Evolutionary conservation across 108 stramenopile genomes (phyloP), one percentile per base, ranked within the genome.

Genomic region (Skeletonema marinoi): DNA sequence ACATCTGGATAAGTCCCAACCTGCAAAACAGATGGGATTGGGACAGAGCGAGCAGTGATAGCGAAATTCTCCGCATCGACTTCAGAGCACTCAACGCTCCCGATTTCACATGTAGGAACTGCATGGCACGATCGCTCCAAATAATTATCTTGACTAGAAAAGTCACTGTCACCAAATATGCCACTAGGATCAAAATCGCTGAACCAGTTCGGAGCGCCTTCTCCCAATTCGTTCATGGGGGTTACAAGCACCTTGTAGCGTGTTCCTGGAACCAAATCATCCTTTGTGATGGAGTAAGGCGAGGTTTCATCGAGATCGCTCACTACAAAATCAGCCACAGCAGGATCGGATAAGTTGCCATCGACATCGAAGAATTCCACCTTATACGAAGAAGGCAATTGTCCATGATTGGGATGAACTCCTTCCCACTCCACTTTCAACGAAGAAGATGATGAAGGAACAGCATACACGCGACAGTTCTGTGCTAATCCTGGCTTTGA

Each of bases 371-470:
- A 78, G 33, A 85, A 78, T n/a, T 77, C 77, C 35, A 85, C 29
- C 35, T 61, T 72, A 46, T 85, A 85, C 0, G 71, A 60, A 31
- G 76, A 69, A 12, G 84, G 84, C 58, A 31, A 3, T 65, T 78
- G 50, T 6, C 84, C 84, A 36, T 80, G 80, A 78, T 71, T 68
- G 12, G 84, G 84, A 38, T 62, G 25, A 31, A 81, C 77, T 1
- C 76, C 80, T 38, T 78, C 68, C 88, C 88, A 88, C 62, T 79
- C 83, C 13, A 88, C 85, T 32, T 44, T 80, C 30, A 88, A 59
- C 10, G 78, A 73, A 42, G 78, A 75, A 14, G 75, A 73, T 16
- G 73, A 60, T 29, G 77, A 62, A 16, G 74, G 65, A 11, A 84
- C 58, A 58, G 82, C 82, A 36, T 76, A 88, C 44, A 88, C 84